Evolutionary conservation across 2,329 filamentous ascomycete species (phyloP), one percentile per base, ranked within the genome.

Genomic region (Hirsutella minnesotensis): DNA sequence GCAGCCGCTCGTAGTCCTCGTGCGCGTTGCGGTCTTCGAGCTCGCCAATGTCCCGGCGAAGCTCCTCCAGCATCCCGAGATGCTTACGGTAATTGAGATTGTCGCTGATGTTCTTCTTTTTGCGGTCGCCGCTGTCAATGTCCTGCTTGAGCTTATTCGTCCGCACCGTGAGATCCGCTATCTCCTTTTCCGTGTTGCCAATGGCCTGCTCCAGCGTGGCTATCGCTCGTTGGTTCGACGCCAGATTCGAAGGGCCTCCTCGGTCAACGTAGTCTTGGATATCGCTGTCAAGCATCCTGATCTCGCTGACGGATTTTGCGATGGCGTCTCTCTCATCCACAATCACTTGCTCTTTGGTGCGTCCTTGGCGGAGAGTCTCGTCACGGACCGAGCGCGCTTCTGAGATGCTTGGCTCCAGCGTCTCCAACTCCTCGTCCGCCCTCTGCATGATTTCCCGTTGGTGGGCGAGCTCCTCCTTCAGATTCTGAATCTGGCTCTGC

Each of bases 21-120:
- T 85, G 81, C 1, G 87, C 88, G 56, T 92, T 86, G 48, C 87
- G 81, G 10, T 74, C 72, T 60, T 89, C 80, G 5, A 98, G 72
- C 46, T 85, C 75, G 34, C 67, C 61, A 48, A 98, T 89, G 46
- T 92, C 84, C 16, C 62, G 60, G 43, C 76, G 67, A 7, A 95
- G 73, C 4, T 67, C 68, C 35, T 85, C 73, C 2, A 95, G 70
- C 31, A 81, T 73, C 43, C 79, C 75, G 44, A 79, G 70, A 47
- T 85, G 82, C 56, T 83, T 82, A 45, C 92, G 84, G 59, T 88
- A 95, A 48, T 81, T 81, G 41, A 96, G 67, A 54, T 98, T 98
- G 58, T 96, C 88, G 19, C 72, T 72, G 52, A 98, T 95, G 49
- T 86, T 88, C 53, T 86, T 83, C 64, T 88, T 90, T 44, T 81